phyloP scores from a whole-genome alignment of 805 yeast genomes.

The Zygotorulaspora florentina region DNA sequence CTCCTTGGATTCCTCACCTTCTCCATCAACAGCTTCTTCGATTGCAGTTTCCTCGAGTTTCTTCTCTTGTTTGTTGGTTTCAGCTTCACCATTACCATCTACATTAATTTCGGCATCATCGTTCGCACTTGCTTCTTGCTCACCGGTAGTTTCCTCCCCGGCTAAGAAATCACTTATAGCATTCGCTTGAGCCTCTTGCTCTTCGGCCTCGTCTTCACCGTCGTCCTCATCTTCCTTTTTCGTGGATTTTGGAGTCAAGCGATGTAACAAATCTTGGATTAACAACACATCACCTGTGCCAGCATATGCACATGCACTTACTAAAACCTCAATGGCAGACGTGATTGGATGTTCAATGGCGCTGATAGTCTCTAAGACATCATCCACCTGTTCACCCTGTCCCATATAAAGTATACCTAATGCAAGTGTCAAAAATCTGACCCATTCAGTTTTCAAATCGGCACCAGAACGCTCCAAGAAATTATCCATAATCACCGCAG shows the following conservation, averaged over 20 bases:
- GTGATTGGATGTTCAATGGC: conserved; percentile 95
- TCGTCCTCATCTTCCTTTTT: conserved; percentile 53
- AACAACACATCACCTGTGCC: conserved; percentile 97
- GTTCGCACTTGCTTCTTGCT: conserved; percentile 24
- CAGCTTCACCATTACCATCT: conserved; percentile 26
- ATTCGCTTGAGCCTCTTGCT: conserved; percentile 35
- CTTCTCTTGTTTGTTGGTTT: conserved; percentile 20
- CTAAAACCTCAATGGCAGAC: conserved; percentile 80
- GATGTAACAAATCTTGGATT: conserved; percentile 84
- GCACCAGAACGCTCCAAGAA: conserved; percentile 76
- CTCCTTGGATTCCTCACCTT: conserved; percentile 32
- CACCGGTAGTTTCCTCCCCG: conserved; percentile 27
- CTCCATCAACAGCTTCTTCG: conserved; percentile 39
- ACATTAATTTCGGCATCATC: conserved; percentile 18
- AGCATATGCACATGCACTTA: conserved; percentile 90
- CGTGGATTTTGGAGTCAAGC: conserved; percentile 69
- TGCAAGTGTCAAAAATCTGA: conserved; percentile 86
- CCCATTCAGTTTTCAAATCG: conserved; percentile 82
- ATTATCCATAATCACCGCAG: conserved; percentile 87
- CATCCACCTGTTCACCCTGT: conserved; percentile 89
- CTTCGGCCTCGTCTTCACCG: conserved; percentile 53
- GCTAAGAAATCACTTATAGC: conserved; percentile 34
- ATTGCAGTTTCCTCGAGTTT: conserved; percentile 39
- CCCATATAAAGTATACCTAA: conserved; percentile 90
- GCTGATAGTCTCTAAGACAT: conserved; percentile 86